Base-by-base conservation (phyloP, 2,329 filamentous ascomycete genomes). In the Seiridium unicorne region DNA sequence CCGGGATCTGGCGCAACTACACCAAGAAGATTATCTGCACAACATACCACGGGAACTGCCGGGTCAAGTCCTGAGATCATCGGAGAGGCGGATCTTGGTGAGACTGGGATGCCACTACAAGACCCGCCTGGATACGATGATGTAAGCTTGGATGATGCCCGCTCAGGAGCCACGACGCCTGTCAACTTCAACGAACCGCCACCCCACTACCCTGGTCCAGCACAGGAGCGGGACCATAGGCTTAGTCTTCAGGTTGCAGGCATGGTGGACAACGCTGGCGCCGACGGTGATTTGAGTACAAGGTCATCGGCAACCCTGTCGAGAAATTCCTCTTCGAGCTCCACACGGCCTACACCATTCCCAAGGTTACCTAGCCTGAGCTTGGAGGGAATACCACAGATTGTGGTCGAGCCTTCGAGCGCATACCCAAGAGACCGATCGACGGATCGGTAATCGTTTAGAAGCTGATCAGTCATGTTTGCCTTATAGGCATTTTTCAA, bases 401-500 rank as follows among this genome's bases (percentile, higher is more conserved):
- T 88, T 67, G 79, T 86, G 34, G 81, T 87, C 53, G 81, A 87
- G 66, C 81, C 82, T n/a, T 81, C 78, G 32, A 79, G 75, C 46
- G 75, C 75, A 4, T 68, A 68, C 55, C 73, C 76, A 13, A 44
- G 60, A 36, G 55, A 58, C 32, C n/a, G 31, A 7, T 57, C 54
- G 40, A 32, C 31, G 34, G 54, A 57, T 11, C 40, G 54, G 26
- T 34, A 35, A 36, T 42, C 46, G 18, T 26, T 26, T 26, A 26
- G 18, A 26, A 26, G 18, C 18, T 2, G 18, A 26, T 26, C 18
- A 26, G 18, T 26, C 18, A 26, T 26, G 18, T 26, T 26, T 26
- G 18, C 18, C 18, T 26, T 26, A 26, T 26, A 26, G 18, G 18
- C 18, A 26, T 26, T 26, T 2, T 26, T 26, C 18, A 26, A 26